Evolutionary conservation across 163 green algal genomes (phyloP), one percentile per base, ranked within the genome.

Genomic region (Chlorella variabilis): DNA sequence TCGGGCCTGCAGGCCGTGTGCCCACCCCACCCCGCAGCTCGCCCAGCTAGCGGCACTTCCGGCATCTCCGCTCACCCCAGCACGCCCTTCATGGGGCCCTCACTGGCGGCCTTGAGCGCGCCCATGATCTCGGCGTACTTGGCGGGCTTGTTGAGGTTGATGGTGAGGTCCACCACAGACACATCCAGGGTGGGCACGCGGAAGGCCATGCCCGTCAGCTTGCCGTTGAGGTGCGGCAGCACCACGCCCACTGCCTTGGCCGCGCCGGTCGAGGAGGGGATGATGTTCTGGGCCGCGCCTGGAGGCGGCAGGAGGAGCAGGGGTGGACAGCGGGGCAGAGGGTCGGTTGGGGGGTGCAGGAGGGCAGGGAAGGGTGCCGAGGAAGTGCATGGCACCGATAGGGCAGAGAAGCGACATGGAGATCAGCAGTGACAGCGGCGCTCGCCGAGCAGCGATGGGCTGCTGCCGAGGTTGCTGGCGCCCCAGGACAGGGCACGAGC

Each of bases 161-260:
- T 87, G 7, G 97, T 99, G 33, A 99, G 91, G 88, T 99, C 96
- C 29, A 99, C 96, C 25, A 85, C 80, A n/a, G 92, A 98, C 77
- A 98, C 96, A 80, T 99, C 95, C 42, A 92, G 89, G 67, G 93
- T 98, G 67, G 96, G 96, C 69, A 99, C 96, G 65, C 96, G 94
- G 95, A 99, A 99, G 34, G 96, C 92, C 96, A 99, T 99, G 77
- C 96, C 96, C 3, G 96, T 99, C 31, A 99, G 91, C 92, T 99
- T 99, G 91, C 96, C 96, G 76, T 98, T 97, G 1, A 99, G 94
- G 69, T 97, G 90, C 11, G 96, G 96, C 56, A 99, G 91, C 31
- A 99, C 96, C 89, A 97, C 81, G 42, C 89, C 89, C 25, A 94
- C 89, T 2, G 90, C 89, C 89, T 99, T 99, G 84, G 96, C 96